These are phyloP conservation scores for Candida verbasci DNA, from an alignment of 805 yeast species.

Conservation along the genomic window DNA sequence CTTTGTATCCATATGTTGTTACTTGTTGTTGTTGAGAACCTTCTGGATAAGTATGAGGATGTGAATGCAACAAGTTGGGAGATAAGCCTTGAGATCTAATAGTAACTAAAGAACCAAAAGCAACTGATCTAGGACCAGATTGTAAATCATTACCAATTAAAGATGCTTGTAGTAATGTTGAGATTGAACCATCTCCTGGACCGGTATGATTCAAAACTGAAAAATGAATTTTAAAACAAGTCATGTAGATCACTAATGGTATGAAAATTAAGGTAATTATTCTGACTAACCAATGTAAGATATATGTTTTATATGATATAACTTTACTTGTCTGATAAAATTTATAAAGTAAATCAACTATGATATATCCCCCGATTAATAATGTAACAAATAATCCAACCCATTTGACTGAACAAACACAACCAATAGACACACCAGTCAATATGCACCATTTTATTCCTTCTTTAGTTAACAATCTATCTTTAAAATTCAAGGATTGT, in stretches of 20 bases:
- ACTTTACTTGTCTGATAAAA: constrained; percentile 28
- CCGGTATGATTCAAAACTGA: constrained; percentile 72
- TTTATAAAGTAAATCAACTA: constrained; percentile 48
- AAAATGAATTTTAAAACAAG: constrained; percentile 80
- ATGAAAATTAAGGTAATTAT: constrained; percentile 60
- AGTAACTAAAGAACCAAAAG: constrained; percentile 59
- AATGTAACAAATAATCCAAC: constrained; percentile 70
- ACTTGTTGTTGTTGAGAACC: constrained; percentile 94
- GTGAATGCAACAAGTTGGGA: constrained; percentile 82
- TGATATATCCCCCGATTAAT: constrained; percentile 55
- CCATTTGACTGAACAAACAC: constrained; percentile 84
- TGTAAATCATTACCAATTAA: constrained; percentile 62
- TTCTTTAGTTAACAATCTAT: constrained; percentile 30
- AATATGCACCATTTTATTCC: constrained; percentile 55
- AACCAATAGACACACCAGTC: constrained; percentile 69
- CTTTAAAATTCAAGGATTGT: constrained; percentile 40
- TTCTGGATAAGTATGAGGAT: constrained; percentile 77
- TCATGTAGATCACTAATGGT: constrained; percentile 66
- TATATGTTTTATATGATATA: constrained; percentile 24
- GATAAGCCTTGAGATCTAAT: constrained; percentile 68
- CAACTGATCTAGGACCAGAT: constrained; percentile 63
- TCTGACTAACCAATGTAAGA: constrained; percentile 70
- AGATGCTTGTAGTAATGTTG: constrained; percentile 86
- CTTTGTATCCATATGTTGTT: constrained; percentile 88
- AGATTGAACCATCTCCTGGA: constrained; percentile 88